phyloP scores from a whole-genome alignment of 2,329 filamentous ascomycete species.

The Aspergillus aculeatus region DNA sequence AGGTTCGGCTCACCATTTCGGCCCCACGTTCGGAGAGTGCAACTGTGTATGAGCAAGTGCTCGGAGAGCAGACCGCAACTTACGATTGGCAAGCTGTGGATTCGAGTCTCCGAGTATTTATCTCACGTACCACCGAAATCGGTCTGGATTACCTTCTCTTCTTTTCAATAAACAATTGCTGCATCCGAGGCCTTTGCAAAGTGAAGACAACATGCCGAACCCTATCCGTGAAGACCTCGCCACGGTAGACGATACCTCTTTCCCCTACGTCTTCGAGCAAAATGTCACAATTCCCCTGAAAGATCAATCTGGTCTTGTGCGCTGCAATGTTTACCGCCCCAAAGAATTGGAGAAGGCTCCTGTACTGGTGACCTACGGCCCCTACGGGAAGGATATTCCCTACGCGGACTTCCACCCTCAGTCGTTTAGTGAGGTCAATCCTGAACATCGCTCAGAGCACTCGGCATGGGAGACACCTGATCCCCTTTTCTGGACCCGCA shows the following conservation, averaged over 20 bases:
- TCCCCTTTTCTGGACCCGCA: constrained; percentile 55
- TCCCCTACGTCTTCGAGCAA: constrained; percentile 51
- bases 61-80: background rate
- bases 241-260: constrained; percentile 34
- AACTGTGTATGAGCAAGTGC: background rate
- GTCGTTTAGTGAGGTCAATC: constrained; percentile 55
- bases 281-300: constrained; percentile 50
- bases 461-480: constrained; percentile 62
- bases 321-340: constrained; percentile 54
- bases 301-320: constrained; percentile 40
- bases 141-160: background rate
- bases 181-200: background rate
- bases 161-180: background rate
- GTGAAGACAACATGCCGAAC: constrained; percentile 26
- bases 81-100: background rate
- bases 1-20: constrained; percentile 21
- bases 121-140: constrained; percentile 4
- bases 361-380: constrained; percentile 68
- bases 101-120: background rate
- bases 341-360: constrained; percentile 47
- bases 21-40: constrained; percentile 25
- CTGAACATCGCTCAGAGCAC: constrained; percentile 54
- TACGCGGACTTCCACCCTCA: constrained; percentile 56
- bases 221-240: constrained; percentile 32
- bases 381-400: constrained; percentile 71